These are phyloP conservation scores for Tolypocladium tropicale DNA, from an alignment of 2,329 filamentous ascomycete species.

Conservation along the genomic window DNA sequence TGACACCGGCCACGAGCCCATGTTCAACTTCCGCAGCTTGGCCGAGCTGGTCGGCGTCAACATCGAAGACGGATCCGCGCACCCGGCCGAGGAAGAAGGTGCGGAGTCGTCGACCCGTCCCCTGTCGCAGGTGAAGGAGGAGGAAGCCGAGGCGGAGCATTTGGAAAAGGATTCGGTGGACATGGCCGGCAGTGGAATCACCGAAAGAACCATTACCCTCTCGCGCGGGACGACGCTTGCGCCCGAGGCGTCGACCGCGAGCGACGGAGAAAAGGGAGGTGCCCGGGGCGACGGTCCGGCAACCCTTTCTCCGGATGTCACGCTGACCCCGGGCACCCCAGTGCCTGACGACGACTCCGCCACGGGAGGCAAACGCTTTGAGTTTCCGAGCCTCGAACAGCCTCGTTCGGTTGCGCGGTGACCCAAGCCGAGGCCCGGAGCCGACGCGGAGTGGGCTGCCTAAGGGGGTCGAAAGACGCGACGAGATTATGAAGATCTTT, in stretches of 20 bases:
- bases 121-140: conserved; percentile 26
- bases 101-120: conserved; percentile 16
- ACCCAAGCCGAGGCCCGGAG: not conserved
- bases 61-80: conserved; percentile 34
- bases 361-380: conserved; percentile 33
- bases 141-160: conserved; percentile 21
- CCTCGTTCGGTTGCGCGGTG: conserved; percentile 23
- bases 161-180: conserved; percentile 12
- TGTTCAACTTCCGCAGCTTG: conserved; percentile 87
- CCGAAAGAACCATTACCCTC: not conserved
- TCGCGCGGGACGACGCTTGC: conserved; percentile 5
- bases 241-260: conserved; percentile 27
- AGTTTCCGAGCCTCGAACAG: conserved; percentile 25
- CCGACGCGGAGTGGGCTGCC: not conserved
- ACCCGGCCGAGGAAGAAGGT: conserved; percentile 16
- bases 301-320: conserved; percentile 26
- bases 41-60: conserved; percentile 71
- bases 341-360: conserved; percentile 20
- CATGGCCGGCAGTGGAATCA: not conserved
- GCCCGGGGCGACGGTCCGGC: conserved; percentile 1
- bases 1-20: conserved; percentile 53
- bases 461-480: not conserved
- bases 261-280: not conserved
- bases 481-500: not conserved
- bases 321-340: conserved; percentile 41